Percentiles rank a stretch among this genome's conserved stretches.
Conservation (phyloP, 176 grass and related monocot genomes). For the Carex parvula region DNA sequence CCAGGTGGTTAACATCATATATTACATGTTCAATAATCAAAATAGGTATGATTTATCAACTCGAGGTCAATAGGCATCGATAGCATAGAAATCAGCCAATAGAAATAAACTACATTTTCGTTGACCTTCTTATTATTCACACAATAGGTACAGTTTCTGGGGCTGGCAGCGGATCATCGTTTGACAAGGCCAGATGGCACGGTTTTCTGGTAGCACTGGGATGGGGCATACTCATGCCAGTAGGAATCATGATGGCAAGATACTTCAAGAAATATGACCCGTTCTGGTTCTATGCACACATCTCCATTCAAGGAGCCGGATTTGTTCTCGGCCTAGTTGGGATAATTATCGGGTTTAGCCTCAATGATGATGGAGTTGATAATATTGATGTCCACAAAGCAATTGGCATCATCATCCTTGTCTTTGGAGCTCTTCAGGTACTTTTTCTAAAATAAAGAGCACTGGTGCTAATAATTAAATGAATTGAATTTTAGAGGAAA, state of each 20-base stretch:
- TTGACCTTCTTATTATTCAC: background rate
- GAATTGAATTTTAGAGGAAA: background rate
- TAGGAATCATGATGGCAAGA: conserved; percentile 48
- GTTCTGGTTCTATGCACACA: conserved; percentile 70
- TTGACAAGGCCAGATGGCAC: conserved; percentile 39
- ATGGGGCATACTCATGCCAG: conserved; percentile 61
- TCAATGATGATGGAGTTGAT: conserved; percentile 28
- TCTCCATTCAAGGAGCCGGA: conserved; percentile 54
- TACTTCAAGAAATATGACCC: conserved; percentile 57
- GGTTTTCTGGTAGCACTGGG: conserved; percentile 42
- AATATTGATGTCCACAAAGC: conserved; percentile 39
- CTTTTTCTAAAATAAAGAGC: background rate
- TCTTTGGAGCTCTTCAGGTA: conserved; percentile 59
- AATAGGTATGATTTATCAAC: background rate
- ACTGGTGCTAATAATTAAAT: background rate
- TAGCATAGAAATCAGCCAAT: background rate
- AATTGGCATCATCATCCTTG: conserved; percentile 41
- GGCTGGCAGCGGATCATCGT: background rate
- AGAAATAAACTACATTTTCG: background rate
- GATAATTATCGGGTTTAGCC: conserved; percentile 42
- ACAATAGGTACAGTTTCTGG: conserved; percentile 23
- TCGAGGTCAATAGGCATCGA: background rate
- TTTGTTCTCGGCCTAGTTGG: conserved; percentile 49
- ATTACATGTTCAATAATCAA: background rate
- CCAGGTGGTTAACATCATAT: background rate